Evolutionary conservation across 2,329 filamentous ascomycete genomes (phyloP).

Genomic region (Geoglossum cookeanum): DNA sequence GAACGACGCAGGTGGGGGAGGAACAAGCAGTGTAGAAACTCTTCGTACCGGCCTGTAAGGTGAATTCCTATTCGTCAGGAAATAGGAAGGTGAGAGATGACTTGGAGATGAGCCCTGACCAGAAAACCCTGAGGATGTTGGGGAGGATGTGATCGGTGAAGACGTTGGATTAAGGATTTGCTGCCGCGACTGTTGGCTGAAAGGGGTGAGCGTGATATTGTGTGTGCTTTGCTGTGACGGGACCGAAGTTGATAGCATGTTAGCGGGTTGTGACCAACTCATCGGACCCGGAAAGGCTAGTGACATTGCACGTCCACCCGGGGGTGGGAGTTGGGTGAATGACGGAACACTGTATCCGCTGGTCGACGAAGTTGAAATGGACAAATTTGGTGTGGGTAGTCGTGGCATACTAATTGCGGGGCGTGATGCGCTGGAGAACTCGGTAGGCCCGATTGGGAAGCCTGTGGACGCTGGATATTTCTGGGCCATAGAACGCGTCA

Average conservation of each 20-base stretch:
- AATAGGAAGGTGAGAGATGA: slow-evolving; percentile 70
- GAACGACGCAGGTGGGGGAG: slow-evolving; percentile 61
- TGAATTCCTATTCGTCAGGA: slow-evolving; percentile 72
- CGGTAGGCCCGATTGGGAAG: background rate
- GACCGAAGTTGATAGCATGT: slow-evolving; percentile 19
- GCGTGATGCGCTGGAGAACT: slow-evolving; percentile 13
- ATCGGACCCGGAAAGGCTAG: slow-evolving; percentile 45
- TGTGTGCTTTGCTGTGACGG: slow-evolving; percentile 16
- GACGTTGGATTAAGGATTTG: slow-evolving; percentile 12
- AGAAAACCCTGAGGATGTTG: background rate
- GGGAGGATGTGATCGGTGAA: slow-evolving; percentile 15
- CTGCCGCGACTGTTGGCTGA: background rate
- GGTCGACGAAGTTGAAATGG: slow-evolving; percentile 35
- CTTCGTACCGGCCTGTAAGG: slow-evolving; percentile 82
- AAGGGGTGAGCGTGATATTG: slow-evolving; percentile 7
- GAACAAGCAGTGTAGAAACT: slow-evolving; percentile 79
- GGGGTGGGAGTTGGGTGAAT: slow-evolving; percentile 39
- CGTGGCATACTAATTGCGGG: slow-evolving; percentile 24
- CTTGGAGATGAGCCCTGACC: slow-evolving; percentile 3
- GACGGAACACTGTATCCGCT: slow-evolving; percentile 22
- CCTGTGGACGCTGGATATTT: background rate
- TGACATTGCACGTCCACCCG: slow-evolving; percentile 52
- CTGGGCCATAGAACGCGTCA: slow-evolving; percentile 11
- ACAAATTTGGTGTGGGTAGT: slow-evolving; percentile 53
- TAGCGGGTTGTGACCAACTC: slow-evolving; percentile 27